phyloP scores from a whole-genome alignment of 345 rosid genomes.

The Citrus reticulata region DNA sequence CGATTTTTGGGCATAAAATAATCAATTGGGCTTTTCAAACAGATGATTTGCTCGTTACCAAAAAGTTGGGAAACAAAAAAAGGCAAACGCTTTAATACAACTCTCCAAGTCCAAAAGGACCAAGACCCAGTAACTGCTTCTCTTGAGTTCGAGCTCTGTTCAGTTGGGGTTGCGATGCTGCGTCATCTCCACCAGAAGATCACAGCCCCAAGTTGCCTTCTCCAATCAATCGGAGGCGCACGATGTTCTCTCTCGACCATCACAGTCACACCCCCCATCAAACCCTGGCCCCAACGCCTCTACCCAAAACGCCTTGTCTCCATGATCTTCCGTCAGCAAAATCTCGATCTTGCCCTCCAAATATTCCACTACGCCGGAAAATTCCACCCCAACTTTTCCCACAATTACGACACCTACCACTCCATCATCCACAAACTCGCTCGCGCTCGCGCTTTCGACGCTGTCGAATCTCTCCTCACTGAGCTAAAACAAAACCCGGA shows the following conservation, averaged over 20 bases:
- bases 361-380: conserved; percentile 79
- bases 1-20: too few relatives aligned
- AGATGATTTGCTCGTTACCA: too few relatives aligned
- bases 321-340: conserved; percentile 74
- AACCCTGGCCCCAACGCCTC: conserved; percentile 83
- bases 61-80: too few relatives aligned
- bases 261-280: conserved; percentile 64
- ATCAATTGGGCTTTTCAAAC: too few relatives aligned
- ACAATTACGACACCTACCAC: conserved; percentile 70
- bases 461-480: conserved; percentile 58
- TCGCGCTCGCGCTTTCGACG: conserved; percentile 77
- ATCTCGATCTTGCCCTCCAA: conserved; percentile 84
- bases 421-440: conserved; percentile 73
- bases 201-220: neutral
- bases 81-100: neutral
- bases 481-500: conserved; percentile 35
- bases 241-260: conserved; percentile 19
- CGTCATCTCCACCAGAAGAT: neutral
- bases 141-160: neutral
- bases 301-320: conserved; percentile 68
- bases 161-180: conserved; percentile 5
- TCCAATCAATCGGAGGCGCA: conserved; percentile 7
- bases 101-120: neutral
- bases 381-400: conserved; percentile 62
- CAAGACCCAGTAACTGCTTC: neutral